Conservation (phyloP, 73 alveolate genomes). For the Paramecium tetraurelia region DNA sequence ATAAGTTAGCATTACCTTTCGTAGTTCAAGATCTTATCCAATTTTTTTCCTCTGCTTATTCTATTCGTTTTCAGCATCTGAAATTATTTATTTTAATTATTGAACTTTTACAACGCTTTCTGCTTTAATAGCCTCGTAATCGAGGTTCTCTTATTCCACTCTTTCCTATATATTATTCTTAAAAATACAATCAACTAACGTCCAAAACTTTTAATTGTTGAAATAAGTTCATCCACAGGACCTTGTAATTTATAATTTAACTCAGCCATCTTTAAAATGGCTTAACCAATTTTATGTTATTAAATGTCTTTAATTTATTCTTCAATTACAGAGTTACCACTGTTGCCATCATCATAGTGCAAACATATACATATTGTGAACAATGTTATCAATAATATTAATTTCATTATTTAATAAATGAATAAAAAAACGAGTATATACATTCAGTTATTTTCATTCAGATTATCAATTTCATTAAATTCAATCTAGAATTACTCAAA, state of each 20-base stretch:
- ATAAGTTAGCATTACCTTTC: background rate
- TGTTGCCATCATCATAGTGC: background rate
- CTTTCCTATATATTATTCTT: background rate
- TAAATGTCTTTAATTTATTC: background rate
- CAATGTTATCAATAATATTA: background rate
- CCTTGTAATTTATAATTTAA: conserved; percentile 34
- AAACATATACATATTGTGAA: background rate
- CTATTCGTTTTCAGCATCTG: conserved; percentile 24
- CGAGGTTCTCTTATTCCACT: conserved; percentile 40
- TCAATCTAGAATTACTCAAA: background rate
- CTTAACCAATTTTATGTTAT: conserved; percentile 21
- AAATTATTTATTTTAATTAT: background rate
- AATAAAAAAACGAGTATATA: background rate
- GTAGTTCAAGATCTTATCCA: conserved; percentile 26
- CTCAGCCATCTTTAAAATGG: conserved; percentile 37
- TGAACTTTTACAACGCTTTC: conserved; percentile 20
- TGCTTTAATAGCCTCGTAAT: conserved; percentile 33
- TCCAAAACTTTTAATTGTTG: conserved; percentile 7
- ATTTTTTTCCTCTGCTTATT: background rate
- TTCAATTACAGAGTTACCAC: conserved; percentile 38
- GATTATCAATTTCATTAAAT: background rate
- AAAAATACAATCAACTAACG: conserved; percentile 9
- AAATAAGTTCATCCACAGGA: conserved; percentile 41
- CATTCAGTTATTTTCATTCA: background rate
- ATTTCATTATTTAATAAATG: background rate